A percentile compares a stretch with the other conserved stretches of the same genome.
Evolutionary conservation across 1,284 basidiomycete species (phyloP).

Genomic region (Testicularia cyperi): DNA sequence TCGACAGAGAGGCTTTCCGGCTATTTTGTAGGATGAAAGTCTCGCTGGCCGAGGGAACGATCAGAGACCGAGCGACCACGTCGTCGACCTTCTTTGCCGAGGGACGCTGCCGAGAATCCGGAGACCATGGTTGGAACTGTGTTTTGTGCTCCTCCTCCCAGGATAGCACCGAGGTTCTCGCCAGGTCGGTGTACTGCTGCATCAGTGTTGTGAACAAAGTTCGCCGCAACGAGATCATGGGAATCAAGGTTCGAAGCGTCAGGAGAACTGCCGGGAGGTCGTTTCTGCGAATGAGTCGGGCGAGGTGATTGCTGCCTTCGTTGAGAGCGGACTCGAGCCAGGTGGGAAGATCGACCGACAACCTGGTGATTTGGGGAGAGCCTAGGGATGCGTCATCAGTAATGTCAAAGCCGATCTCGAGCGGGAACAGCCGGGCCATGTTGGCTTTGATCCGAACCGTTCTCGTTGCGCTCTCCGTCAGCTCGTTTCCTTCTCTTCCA

Average conservation of each 20-base stretch:
- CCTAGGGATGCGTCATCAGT: slow-evolving; percentile 1
- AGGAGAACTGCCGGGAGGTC: slow-evolving; percentile 22
- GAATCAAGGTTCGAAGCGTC: slow-evolving; percentile 24
- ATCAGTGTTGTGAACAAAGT: slow-evolving; percentile 14
- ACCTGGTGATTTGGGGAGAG: slow-evolving; percentile 5
- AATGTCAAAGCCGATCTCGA: slow-evolving; percentile 13
- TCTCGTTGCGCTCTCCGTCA: not conserved
- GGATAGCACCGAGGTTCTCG: slow-evolving; percentile 4
- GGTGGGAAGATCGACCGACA: slow-evolving; percentile 4
- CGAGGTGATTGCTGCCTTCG: not conserved
- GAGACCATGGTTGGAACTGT: slow-evolving; percentile 16
- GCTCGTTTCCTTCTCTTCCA: too few relatives aligned
- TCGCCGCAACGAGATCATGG: slow-evolving; percentile 10
- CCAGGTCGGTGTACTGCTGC: slow-evolving; percentile 17
- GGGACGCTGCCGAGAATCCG: not conserved
- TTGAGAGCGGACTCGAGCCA: slow-evolving; percentile 8
- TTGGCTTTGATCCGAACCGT: slow-evolving; percentile 1
- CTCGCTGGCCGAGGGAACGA: not conserved
- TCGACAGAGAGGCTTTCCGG: not conserved
- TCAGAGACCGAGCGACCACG: slow-evolving; percentile 2
- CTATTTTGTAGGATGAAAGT: slow-evolving; percentile 4
- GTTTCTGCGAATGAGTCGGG: not conserved
- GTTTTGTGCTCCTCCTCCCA: slow-evolving; percentile 1
- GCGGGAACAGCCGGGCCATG: slow-evolving; percentile 5
- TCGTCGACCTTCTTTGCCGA: slow-evolving; percentile 4